Percentiles rank a stretch among this genome's conserved stretches.
Evolutionary conservation across 768 basidiomycete species (phyloP).

Genomic region (Leccinum boreale): DNA sequence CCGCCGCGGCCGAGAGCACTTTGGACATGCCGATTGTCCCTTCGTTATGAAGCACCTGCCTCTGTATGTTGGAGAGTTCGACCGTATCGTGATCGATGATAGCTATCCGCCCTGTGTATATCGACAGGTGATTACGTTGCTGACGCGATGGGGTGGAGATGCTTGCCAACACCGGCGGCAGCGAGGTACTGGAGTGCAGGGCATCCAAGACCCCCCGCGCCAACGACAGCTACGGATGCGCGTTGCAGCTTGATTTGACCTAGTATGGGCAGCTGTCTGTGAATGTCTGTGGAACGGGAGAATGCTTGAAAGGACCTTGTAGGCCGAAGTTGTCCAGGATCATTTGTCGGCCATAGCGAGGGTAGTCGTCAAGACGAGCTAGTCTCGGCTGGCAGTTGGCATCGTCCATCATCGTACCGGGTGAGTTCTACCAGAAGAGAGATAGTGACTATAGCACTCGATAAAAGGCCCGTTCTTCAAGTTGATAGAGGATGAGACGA

Average conservation of each 20-base stretch:
- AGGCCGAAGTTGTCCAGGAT: constrained; percentile 87
- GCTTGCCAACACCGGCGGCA: constrained; percentile 85
- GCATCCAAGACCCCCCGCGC: constrained; percentile 95
- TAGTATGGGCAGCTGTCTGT: constrained; percentile 30
- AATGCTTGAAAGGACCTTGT: constrained; percentile 47
- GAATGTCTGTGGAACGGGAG: background rate
- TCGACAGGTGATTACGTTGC: constrained; percentile 4
- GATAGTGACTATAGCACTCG: too few species aligned
- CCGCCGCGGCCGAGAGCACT: constrained; percentile 73
- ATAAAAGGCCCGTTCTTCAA: too few species aligned
- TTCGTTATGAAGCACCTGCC: constrained; percentile 88
- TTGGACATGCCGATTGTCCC: constrained; percentile 72
- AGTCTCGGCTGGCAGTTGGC: constrained; percentile 19
- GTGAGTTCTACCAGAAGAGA: too few species aligned
- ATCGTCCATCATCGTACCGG: too few species aligned
- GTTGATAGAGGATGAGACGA: too few species aligned
- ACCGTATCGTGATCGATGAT: constrained; percentile 89
- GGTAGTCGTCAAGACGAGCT: constrained; percentile 65
- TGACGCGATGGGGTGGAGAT: background rate
- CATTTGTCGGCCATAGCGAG: constrained; percentile 95
- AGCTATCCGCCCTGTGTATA: constrained; percentile 68
- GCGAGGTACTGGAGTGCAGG: constrained; percentile 93
- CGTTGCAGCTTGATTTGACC: constrained; percentile 80
- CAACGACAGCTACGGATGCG: constrained; percentile 81
- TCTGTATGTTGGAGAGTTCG: constrained; percentile 84